Evolutionary conservation across 2,329 filamentous ascomycete genomes (phyloP).

Genomic region (Stachybotrys chlorohalonatus): DNA sequence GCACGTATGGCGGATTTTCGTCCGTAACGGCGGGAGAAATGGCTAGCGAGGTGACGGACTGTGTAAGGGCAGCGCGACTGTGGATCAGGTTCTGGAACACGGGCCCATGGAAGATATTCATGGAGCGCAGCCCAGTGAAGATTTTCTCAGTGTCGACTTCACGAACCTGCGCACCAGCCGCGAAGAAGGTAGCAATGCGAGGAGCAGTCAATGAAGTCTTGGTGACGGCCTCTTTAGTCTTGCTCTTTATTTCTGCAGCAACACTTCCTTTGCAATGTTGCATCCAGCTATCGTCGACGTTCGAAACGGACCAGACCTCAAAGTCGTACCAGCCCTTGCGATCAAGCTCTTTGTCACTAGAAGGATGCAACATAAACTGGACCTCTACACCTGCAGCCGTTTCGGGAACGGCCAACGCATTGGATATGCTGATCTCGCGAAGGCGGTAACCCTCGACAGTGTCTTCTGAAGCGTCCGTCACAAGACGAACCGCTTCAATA

Average conservation of each 20-base stretch:
- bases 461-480: constrained; percentile 6
- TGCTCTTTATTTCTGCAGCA: background rate
- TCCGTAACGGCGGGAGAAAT: too few species aligned
- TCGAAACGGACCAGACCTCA: background rate
- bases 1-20: too few species aligned
- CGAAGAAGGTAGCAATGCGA: too few species aligned
- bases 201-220: too few species aligned
- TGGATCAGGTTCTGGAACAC: too few species aligned
- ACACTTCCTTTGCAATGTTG: background rate
- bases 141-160: too few species aligned
- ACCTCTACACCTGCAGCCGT: constrained; percentile 14
- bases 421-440: constrained; percentile 12
- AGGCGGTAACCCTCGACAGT: constrained; percentile 5
- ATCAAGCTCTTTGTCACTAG: background rate
- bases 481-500: constrained; percentile 15
- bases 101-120: too few species aligned
- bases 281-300: background rate
- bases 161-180: too few species aligned
- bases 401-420: constrained; percentile 12
- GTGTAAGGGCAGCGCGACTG: too few species aligned
- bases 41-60: too few species aligned
- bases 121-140: too few species aligned
- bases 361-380: constrained; percentile 1
- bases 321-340: background rate
- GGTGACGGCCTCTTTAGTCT: too few species aligned